phyloP scores from a whole-genome alignment of 23 red algal genomes.

The Agarophyton chilense region DNA sequence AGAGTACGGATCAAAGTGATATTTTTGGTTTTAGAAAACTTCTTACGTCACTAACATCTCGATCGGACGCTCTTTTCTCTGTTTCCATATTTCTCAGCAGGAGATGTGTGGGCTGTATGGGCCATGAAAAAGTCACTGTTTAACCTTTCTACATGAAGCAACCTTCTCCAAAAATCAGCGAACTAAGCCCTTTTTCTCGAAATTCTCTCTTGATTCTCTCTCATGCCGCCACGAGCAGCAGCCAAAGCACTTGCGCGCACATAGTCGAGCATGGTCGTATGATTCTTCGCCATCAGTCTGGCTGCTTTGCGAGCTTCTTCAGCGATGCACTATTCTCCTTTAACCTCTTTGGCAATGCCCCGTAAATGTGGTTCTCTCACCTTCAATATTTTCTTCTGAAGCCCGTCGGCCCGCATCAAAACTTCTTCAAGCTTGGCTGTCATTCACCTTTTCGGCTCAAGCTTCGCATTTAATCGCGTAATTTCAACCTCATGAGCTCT shows the following conservation, averaged over 20 bases:
- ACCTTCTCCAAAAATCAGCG: slow-evolving; percentile 56
- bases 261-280: slow-evolving; percentile 43
- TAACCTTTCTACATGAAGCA: slow-evolving; percentile 35
- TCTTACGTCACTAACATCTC: background rate
- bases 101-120: background rate
- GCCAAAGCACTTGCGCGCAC: slow-evolving; percentile 45
- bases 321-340: slow-evolving; percentile 36
- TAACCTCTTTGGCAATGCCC: slow-evolving; percentile 1
- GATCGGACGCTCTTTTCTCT: background rate
- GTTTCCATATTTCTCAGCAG: too few relatives aligned
- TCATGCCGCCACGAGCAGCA: slow-evolving; percentile 23
- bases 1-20: background rate
- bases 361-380: slow-evolving; percentile 29
- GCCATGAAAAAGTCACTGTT: slow-evolving; percentile 18
- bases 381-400: slow-evolving; percentile 22
- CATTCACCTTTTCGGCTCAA: slow-evolving; percentile 36
- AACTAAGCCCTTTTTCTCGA: slow-evolving; percentile 11
- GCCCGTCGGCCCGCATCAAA: slow-evolving; percentile 21
- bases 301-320: slow-evolving; percentile 56
- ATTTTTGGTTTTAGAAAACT: background rate
- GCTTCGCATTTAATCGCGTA: slow-evolving; percentile 40
- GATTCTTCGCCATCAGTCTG: too few relatives aligned
- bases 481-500: slow-evolving; percentile 62
- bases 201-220: too few relatives aligned
- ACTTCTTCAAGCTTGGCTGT: slow-evolving; percentile 3